Conservation (phyloP, 2,329 filamentous ascomycete species). For the Claviceps sp. region DNA sequence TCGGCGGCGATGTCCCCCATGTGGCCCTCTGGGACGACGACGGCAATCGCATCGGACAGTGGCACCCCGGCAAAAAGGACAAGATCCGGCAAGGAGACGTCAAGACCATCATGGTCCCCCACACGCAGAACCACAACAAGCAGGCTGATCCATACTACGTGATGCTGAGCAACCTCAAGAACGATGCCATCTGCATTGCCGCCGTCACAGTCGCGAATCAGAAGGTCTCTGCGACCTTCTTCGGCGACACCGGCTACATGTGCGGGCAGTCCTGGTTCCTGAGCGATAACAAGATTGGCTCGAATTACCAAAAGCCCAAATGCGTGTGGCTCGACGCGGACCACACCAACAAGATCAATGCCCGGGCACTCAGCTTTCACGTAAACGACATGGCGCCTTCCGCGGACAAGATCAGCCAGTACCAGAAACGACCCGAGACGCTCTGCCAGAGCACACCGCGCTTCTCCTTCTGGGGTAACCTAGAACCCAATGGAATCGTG, state of each 20-base stretch:
- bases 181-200: constrained; percentile 12
- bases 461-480: constrained; percentile 10
- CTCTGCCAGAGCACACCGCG: constrained; percentile 12
- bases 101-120: constrained; percentile 2
- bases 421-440: constrained; percentile 6
- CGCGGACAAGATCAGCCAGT: constrained; percentile 7
- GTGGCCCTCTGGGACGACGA: constrained; percentile 10
- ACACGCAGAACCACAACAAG: constrained; percentile 5
- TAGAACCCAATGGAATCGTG: constrained; percentile 10
- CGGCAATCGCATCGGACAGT: constrained; percentile 8
- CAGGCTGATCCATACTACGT: constrained; percentile 8
- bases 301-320: constrained; percentile 6
- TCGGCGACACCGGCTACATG: constrained; percentile 11
- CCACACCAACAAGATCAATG: constrained; percentile 9
- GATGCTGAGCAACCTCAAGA: constrained; percentile 10
- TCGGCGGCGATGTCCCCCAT: constrained; percentile 6
- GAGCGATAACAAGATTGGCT: constrained; percentile 8
- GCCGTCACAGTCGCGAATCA: constrained; percentile 10
- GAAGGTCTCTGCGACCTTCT: constrained; percentile 6
- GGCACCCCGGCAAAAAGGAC: constrained; percentile 2
- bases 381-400: constrained; percentile 9
- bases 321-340: constrained; percentile 15
- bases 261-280: constrained; percentile 13
- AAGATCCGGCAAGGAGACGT: constrained; percentile 1
- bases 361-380: constrained; percentile 12